phyloP scores from a whole-genome alignment of 176 grass and related monocot species.

The Zea mays region Zm-B73-REFERENCE-NAM-5.0 NC_050100.1:13913501-13914000 shows the following conservation, averaged over 20 bases:
- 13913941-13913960: no score
- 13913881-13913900: no score
- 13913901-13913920: slow-evolving; percentile 39
- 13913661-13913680: not conserved
- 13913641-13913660: no score
- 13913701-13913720: not conserved
- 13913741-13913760: not conserved
- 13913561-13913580: slow-evolving; percentile 39
- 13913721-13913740: no score
- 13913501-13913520: slow-evolving; percentile 68
- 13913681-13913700: no score
- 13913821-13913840: slow-evolving; percentile 44
- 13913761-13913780: not conserved
- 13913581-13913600: no score
- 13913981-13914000: slow-evolving; percentile 71
- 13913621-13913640: no score
- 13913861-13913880: slow-evolving; percentile 24
- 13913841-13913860: slow-evolving; percentile 48
- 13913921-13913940: not conserved
- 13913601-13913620: no score
- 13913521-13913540: slow-evolving; percentile 58
- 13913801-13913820: not conserved
- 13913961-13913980: slow-evolving; percentile 34
- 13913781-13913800: not conserved
- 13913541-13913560: slow-evolving; percentile 59